Percentiles rank a stretch among this genome's conserved stretches.
phyloP scores from a whole-genome alignment of 1,284 basidiomycete genomes.

The Papiliotrema nemorosa region DNA sequence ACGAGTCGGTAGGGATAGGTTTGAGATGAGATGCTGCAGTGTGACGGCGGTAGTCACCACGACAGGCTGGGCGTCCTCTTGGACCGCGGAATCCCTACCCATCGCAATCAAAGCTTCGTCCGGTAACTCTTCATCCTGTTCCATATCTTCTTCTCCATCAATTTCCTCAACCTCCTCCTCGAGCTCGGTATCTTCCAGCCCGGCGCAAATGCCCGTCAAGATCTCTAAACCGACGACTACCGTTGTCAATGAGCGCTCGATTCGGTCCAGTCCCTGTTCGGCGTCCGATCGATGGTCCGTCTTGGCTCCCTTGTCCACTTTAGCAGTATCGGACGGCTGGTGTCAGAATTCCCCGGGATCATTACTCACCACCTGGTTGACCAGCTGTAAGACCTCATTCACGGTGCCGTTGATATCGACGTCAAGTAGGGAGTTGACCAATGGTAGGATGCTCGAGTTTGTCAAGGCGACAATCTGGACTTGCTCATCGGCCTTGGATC shows the following conservation, averaged over 20 bases:
- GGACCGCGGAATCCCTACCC: constrained; percentile 42
- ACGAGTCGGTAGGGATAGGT: constrained; percentile 51
- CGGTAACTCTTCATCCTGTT: constrained; percentile 45
- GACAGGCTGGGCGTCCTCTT: too few relatives aligned
- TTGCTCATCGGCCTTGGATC: constrained; percentile 64
- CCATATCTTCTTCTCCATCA: constrained; percentile 34
- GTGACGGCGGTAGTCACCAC: constrained; percentile 28
- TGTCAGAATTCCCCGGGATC: background rate
- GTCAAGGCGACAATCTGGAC: constrained; percentile 35
- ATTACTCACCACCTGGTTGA: constrained; percentile 56
- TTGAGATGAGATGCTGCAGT: constrained; percentile 51
- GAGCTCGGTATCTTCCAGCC: constrained; percentile 62
- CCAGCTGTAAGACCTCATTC: constrained; percentile 57
- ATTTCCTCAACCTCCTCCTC: constrained; percentile 45
- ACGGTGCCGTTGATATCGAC: constrained; percentile 60
- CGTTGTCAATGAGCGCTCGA: constrained; percentile 69
- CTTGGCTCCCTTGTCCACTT: constrained; percentile 33
- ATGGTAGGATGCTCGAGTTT: constrained; percentile 67
- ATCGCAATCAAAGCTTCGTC: constrained; percentile 48
- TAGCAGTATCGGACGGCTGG: background rate
- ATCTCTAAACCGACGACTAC: constrained; percentile 78
- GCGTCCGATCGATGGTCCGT: constrained; percentile 63
- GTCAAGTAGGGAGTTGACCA: constrained; percentile 66
- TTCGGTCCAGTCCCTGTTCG: constrained; percentile 66
- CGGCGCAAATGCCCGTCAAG: constrained; percentile 81